Evolutionary conservation across 352 stramenopile genomes (phyloP).

Genomic region (Phytopythium vexans): DNA sequence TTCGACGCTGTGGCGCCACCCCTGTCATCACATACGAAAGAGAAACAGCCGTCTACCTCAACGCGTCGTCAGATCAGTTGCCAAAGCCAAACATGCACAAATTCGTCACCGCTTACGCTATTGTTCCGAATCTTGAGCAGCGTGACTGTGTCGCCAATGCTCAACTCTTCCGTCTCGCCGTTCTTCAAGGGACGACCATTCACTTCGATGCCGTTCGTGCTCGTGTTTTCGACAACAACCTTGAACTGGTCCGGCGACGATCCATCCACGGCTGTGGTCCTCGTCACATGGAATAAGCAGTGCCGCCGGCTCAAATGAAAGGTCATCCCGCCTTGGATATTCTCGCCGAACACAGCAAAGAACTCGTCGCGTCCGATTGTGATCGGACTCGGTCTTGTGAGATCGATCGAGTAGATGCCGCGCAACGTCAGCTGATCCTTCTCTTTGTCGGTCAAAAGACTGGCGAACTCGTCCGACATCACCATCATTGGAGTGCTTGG

Average conservation of each 20-base stretch:
- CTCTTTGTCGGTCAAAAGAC: constrained; percentile 38
- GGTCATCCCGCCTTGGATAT: constrained; percentile 49
- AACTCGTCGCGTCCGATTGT: constrained; percentile 52
- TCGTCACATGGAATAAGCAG: constrained; percentile 59
- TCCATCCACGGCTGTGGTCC: constrained; percentile 16
- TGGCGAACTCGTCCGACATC: constrained; percentile 37
- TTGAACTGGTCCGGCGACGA: constrained; percentile 28
- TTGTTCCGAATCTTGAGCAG: constrained; percentile 45
- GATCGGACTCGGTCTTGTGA: constrained; percentile 27
- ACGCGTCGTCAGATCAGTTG: background rate
- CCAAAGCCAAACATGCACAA: background rate
- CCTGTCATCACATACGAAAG: constrained; percentile 2
- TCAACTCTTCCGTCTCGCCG: constrained; percentile 33
- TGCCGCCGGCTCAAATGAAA: constrained; percentile 59
- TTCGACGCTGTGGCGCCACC: constrained; percentile 5
- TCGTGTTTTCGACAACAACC: constrained; percentile 65
- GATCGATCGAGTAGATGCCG: constrained; percentile 41
- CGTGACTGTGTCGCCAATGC: constrained; percentile 56
- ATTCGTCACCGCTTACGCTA: constrained; percentile 26
- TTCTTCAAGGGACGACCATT: constrained; percentile 56
- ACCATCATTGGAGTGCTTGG: constrained; percentile 22
- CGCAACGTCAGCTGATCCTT: constrained; percentile 40
- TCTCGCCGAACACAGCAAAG: constrained; percentile 63
- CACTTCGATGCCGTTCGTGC: constrained; percentile 63
- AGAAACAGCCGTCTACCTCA: background rate